Evolutionary conservation across 495 filamentous ascomycete species (phyloP), one percentile per base, ranked within the genome.

Genomic region (Lepidopterella palustris): DNA sequence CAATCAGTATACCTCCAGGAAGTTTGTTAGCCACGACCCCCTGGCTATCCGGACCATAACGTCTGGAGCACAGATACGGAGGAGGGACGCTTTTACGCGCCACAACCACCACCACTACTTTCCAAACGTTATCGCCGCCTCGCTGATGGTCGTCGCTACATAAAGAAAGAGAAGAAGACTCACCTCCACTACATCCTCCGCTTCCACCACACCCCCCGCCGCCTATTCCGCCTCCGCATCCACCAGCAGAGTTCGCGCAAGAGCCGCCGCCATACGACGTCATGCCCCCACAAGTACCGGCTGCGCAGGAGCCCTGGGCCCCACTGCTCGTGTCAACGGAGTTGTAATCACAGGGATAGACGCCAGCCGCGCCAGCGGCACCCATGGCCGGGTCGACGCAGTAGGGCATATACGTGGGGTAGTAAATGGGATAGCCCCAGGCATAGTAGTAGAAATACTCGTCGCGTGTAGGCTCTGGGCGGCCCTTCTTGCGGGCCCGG

Each of bases 401-500:
- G 47, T 26, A 54, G 1, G 52, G 52, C 8, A 31, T 21, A 31
- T 54, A 54, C 52, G 35, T 23, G 25, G 52, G 52, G 25, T 35
- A 32, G 15, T 26, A 26, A 11, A 54, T 54, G 5, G 52, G 52
- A 35, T 54, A 54, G 11, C 52, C 52, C 52, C 52, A 54, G 20
- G 52, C 52, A 27, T 50, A 50, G 25, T 50, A 50, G 21, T 50
- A 50, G 21, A 50, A 50, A 27, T 50, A 50, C 1, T 54, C 52
- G 20, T 54, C 52, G 15, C 32, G 28, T 2, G 18, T 32, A 3
- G 52, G 52, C 28, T 54, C 52, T 13, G 28, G 28, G 6, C 52
- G 52, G 15, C 52, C 52, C 28, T 54, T 54, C 52, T 54, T 54
- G 4, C 52, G 24, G 3, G 52, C 52, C 1, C 52, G 24, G 4